Percentiles rank a stretch among this genome's conserved stretches.
Evolutionary conservation across 2,329 filamentous ascomycete genomes (phyloP).

Genomic region (Apiospora pterosperma): DNA sequence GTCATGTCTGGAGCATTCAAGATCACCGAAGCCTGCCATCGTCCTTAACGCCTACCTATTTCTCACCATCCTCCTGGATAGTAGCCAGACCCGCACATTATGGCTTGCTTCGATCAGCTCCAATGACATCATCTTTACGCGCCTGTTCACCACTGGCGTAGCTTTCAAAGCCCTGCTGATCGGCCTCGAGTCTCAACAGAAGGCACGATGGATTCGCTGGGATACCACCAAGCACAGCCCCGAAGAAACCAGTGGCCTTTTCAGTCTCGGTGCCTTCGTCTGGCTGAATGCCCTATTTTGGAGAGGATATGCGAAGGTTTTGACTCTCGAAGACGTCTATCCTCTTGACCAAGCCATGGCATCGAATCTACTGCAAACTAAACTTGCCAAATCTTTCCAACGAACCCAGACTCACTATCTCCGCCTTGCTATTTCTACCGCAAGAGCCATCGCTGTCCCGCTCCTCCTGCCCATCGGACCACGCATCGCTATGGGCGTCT

Average conservation of each 20-base stretch:
- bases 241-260: conserved; percentile 32
- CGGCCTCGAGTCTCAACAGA: conserved; percentile 34
- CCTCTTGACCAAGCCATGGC: conserved; percentile 22
- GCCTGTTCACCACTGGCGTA: conserved; percentile 30
- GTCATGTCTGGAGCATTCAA: conserved; percentile 15
- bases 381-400: conserved; percentile 14
- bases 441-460: conserved; percentile 26
- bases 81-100: conserved; percentile 37
- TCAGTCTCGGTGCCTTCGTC: conserved; percentile 29
- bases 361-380: conserved; percentile 11
- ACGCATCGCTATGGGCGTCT: conserved; percentile 34
- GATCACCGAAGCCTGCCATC: conserved; percentile 34
- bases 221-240: conserved; percentile 35
- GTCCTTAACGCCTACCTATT: conserved; percentile 39
- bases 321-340: conserved; percentile 31
- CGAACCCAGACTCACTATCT: too few relatives aligned
- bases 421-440: conserved; percentile 26
- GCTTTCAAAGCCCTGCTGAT: conserved; percentile 33
- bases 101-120: conserved; percentile 32
- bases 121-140: conserved; percentile 29
- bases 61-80: conserved; percentile 41
- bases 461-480: conserved; percentile 33
- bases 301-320: conserved; percentile 30
- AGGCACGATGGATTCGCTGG: conserved; percentile 36
- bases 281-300: conserved; percentile 32